Percentiles rank a stretch among this genome's conserved stretches.
These are phyloP conservation scores for Nigrospora sphaerica DNA, from an alignment of 2,329 filamentous ascomycete species.

Conservation along the genomic window DNA sequence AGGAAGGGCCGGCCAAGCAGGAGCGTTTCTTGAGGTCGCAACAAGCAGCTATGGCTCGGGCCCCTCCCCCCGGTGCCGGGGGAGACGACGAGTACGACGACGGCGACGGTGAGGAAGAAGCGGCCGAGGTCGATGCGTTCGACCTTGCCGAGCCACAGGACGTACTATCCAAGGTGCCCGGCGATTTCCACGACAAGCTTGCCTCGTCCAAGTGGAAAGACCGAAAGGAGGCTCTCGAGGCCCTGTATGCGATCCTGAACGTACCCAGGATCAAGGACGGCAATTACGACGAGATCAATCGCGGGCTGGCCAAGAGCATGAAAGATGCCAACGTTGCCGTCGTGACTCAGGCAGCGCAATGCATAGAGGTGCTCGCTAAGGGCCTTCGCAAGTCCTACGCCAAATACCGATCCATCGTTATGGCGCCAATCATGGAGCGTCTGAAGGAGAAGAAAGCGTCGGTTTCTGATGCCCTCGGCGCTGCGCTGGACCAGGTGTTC, in stretches of 20 bases:
- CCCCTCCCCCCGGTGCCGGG: constrained; percentile 52
- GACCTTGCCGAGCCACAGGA: constrained; percentile 84
- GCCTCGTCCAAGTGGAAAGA: constrained; percentile 98
- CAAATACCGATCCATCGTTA: constrained; percentile 74
- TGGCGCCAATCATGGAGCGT: constrained; percentile 88
- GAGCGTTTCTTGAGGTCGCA: constrained; percentile 83
- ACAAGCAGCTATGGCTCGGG: constrained; percentile 73
- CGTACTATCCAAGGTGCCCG: constrained; percentile 72
- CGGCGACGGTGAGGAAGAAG: constrained; percentile 53
- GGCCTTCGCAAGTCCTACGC: constrained; percentile 71
- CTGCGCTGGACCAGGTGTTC: constrained; percentile 69
- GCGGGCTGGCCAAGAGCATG: constrained; percentile 89
- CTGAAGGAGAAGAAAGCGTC: constrained; percentile 94
- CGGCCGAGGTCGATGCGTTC: constrained; percentile 69
- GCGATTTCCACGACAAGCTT: constrained; percentile 75
- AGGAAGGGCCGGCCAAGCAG: constrained; percentile 81
- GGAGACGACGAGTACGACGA: constrained; percentile 52
- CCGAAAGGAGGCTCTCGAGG: constrained; percentile 87
- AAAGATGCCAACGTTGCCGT: constrained; percentile 97
- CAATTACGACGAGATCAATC: constrained; percentile 76
- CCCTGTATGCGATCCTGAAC: constrained; percentile 67
- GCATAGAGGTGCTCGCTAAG: constrained; percentile 82
- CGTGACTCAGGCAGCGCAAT: constrained; percentile 87
- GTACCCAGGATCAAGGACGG: constrained; percentile 88
- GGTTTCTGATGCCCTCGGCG: constrained; percentile 81